Conservation (phyloP, 768 basidiomycete species). For the Suillus bovinus region DNA sequence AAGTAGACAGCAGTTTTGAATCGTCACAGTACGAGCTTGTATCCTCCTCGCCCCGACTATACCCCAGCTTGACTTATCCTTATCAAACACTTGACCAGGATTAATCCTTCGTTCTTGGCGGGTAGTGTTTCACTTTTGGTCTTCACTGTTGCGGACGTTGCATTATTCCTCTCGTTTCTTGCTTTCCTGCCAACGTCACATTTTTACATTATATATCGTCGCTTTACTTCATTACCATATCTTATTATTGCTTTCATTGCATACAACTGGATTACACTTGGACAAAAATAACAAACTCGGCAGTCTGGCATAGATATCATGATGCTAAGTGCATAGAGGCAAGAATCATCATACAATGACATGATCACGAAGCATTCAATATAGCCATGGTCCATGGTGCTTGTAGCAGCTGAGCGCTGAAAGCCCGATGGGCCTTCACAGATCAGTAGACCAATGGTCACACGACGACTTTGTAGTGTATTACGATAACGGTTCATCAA, state of each 20-base stretch:
- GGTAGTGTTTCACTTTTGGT: background rate
- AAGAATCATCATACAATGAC: background rate
- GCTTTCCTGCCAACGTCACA: background rate
- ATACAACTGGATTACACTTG: background rate
- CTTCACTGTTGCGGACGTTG: background rate
- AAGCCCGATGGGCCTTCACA: background rate
- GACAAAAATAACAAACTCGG: background rate
- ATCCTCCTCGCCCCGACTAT: slow-evolving; percentile 44
- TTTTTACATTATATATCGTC: background rate
- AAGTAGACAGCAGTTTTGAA: slow-evolving; percentile 53
- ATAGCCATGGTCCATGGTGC: background rate
- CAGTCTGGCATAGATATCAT: background rate
- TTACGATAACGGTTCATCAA: too few species aligned
- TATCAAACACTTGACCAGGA: slow-evolving; percentile 54
- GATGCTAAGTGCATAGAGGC: background rate
- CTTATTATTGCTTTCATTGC: slow-evolving; percentile 3
- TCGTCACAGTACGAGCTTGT: slow-evolving; percentile 69
- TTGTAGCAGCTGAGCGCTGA: background rate
- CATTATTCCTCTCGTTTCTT: background rate
- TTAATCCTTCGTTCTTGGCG: slow-evolving; percentile 12
- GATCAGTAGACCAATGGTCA: background rate
- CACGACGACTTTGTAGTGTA: too few species aligned
- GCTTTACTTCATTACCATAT: slow-evolving; percentile 5
- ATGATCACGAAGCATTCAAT: background rate
- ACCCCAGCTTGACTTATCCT: slow-evolving; percentile 51